Conservation (phyloP, 176 grass and related monocot species). For the Carex pumila region DNA sequence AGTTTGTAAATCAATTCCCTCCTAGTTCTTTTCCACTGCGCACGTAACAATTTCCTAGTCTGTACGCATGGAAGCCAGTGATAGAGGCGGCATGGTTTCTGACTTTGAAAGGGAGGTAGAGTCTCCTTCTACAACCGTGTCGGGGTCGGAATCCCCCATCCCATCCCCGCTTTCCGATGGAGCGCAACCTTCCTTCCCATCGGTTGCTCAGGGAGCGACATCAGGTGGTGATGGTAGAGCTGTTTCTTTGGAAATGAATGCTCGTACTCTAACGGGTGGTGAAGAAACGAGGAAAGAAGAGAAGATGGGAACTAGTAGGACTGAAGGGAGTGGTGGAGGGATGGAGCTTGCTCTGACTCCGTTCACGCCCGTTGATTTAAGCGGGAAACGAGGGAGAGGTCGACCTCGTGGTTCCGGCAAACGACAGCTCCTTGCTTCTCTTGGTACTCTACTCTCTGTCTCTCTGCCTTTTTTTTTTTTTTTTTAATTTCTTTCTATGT, state of each 20-base stretch:
- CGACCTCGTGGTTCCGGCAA: conserved; percentile 75
- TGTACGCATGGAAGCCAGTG: background rate
- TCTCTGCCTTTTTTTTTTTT: background rate
- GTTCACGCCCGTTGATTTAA: conserved; percentile 21
- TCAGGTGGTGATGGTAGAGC: background rate
- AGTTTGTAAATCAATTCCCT: background rate
- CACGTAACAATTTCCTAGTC: background rate
- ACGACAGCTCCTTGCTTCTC: conserved; percentile 75
- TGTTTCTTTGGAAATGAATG: conserved; percentile 11
- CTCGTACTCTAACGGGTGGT: conserved; percentile 7
- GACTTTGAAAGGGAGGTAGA: conserved; percentile 17
- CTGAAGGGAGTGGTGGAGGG: background rate
- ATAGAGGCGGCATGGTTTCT: background rate
- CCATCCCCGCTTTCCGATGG: conserved; percentile 36
- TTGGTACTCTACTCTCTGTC: conserved; percentile 38
- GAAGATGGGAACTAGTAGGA: background rate
- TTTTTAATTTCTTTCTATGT: background rate
- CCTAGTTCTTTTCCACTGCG: background rate
- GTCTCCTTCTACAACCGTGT: conserved; percentile 34
- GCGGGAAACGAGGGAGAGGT: conserved; percentile 53
- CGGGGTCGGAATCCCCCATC: conserved; percentile 47
- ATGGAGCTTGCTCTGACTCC: conserved; percentile 26
- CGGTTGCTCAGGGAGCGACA: background rate
- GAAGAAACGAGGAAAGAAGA: background rate
- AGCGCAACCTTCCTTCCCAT: background rate